Base-by-base conservation (phyloP, 129 eudicot genomes). In the Lonicera japonica region DNA sequence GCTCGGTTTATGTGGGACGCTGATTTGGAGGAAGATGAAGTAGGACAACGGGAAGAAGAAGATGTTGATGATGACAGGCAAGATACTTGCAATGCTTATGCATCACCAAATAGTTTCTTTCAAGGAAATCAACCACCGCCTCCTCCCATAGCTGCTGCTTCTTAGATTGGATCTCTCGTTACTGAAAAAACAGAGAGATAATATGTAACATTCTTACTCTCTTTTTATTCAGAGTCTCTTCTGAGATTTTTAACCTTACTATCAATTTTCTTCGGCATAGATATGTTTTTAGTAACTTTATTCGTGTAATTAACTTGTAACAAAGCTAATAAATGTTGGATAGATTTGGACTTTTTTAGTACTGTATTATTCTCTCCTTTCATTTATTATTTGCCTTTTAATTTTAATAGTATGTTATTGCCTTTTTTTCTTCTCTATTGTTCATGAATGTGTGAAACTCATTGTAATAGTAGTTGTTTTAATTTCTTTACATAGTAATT, bases 1-100 rank as follows among this genome's bases (percentile, higher is more conserved):
- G 90, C 90, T 54, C 69, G 73, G 36, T 83, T 83, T 69, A 81
- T 80, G 5, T 84, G 90, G 90, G 83, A 80, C 41, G 77, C 79
- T 25, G 80, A 72, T 11, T 84, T 75, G 21, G 89, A 78, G 0
- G 79, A 76, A 8, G 75, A 71, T 0, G 70, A 61, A 62, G 65
- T 64, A 11, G 70, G 59, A 2, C 68, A 43, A 8, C 8, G 8
- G 13, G 50, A 43, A 8, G 50, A 43, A 8, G 16, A 43, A 43
- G 16, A 43, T 1, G 70, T 58, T 11, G 69, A 65, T 25, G 71
- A 25, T 19, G 47, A 71, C 21, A 47, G 51, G 46, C 57, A 64
- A 54, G 70, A 25, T 41, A 45, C 41, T 19, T 25, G 56, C 53
- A 73, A 45, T 64, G 25, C 54, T 60, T 65, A 66, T 25, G 11